A percentile compares a stretch with the other conserved stretches of the same genome.
Evolutionary conservation across 352 stramenopile genomes (phyloP).

Genomic region (Saprolegnia parasitica): DNA sequence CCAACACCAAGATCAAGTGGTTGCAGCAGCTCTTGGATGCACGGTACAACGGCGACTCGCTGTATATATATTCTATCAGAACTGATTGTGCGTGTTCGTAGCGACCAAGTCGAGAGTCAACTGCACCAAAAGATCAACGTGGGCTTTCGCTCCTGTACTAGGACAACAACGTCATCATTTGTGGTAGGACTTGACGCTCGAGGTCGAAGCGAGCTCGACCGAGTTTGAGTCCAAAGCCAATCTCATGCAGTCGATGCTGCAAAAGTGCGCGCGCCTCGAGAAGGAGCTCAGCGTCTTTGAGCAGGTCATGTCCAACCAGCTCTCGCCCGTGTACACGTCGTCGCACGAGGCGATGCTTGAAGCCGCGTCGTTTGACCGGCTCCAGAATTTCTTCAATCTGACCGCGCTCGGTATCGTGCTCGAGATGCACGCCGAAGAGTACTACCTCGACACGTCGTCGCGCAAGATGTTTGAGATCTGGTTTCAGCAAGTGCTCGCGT

Average conservation of each 20-base stretch:
- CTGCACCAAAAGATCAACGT: constrained; percentile 21
- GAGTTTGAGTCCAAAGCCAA: constrained; percentile 55
- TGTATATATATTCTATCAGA: neutral
- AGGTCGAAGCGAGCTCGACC: constrained; percentile 29
- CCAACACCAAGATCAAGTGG: constrained; percentile 10
- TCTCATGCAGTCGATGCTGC: constrained; percentile 52
- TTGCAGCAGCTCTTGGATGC: constrained; percentile 8
- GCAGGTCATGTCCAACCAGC: constrained; percentile 51
- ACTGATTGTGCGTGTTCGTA: neutral
- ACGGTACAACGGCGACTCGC: neutral
- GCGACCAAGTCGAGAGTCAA: constrained; percentile 9
- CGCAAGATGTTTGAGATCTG: constrained; percentile 79
- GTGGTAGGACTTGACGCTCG: constrained; percentile 18
- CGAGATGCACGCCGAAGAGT: constrained; percentile 75
- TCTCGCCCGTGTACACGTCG: constrained; percentile 35
- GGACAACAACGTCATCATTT: neutral
- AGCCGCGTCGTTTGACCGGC: constrained; percentile 73
- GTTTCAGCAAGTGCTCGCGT: constrained; percentile 70
- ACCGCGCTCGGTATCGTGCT: constrained; percentile 83
- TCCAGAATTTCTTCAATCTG: constrained; percentile 85
- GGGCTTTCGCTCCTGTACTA: neutral
- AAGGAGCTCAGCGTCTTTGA: constrained; percentile 71
- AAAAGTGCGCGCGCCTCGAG: constrained; percentile 62
- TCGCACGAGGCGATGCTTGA: constrained; percentile 47
- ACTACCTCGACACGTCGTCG: constrained; percentile 74